Percentiles rank a stretch among this genome's conserved stretches.
phyloP scores from a whole-genome alignment of 2,329 filamentous ascomycete genomes.

The Byssothecium circinans region DNA sequence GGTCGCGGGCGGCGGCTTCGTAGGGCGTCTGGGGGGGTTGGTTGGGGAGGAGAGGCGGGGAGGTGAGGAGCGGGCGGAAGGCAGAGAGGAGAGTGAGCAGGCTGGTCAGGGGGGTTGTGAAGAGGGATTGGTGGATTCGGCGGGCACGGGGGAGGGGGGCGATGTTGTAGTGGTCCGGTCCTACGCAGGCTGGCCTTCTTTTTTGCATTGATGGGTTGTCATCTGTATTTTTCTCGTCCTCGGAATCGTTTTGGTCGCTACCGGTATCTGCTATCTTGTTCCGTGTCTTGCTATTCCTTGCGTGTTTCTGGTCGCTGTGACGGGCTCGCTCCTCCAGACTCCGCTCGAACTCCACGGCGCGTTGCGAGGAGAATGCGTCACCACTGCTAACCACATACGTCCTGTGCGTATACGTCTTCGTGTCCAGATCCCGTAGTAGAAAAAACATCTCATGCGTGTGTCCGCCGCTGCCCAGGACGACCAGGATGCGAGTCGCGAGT shows the following conservation, averaged over 20 bases:
- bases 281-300: conserved; percentile 2
- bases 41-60: conserved; percentile 20
- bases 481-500: conserved; percentile 63
- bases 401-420: conserved; percentile 59
- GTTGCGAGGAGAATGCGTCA: conserved; percentile 69
- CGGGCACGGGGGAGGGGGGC: conserved; percentile 74
- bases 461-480: conserved; percentile 88
- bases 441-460: conserved; percentile 94
- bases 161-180: conserved; percentile 60
- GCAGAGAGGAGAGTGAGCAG: conserved; percentile 67
- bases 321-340: conserved; percentile 25
- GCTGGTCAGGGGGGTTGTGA: conserved; percentile 71
- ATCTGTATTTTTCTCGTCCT: no score
- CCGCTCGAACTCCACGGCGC: conserved; percentile 66
- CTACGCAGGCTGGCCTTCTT: conserved; percentile 13
- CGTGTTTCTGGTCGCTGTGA: conserved; percentile 5
- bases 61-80: conserved; percentile 56
- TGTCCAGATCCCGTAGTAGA: conserved; percentile 66
- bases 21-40: conserved; percentile 12
- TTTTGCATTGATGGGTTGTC: no score
- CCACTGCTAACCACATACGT: conserved; percentile 81
- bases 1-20: conserved; percentile 39
- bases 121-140: conserved; percentile 76
- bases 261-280: not conserved
- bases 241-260: no score